Base-by-base conservation (phyloP, 2,329 filamentous ascomycete species). In the Coniochaeta sp. region DNA sequence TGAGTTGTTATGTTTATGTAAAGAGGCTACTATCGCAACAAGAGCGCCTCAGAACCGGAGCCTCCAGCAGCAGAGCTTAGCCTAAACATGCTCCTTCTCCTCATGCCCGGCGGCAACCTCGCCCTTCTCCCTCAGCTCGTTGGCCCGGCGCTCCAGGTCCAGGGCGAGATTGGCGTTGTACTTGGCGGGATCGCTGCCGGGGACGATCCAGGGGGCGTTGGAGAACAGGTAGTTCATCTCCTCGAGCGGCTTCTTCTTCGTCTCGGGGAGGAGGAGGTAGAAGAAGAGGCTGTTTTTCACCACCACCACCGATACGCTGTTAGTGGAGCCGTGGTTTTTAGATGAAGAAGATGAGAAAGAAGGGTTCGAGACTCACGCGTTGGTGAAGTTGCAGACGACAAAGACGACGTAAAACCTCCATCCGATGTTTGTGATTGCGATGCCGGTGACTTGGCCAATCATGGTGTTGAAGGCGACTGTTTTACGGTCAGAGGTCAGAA, bases 171-270 rank as follows among this genome's bases (percentile, higher is more conserved):
- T 57, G 16, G 55, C 55, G 22, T 19, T 44, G 22, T 57, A 57
- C 26, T 57, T 40, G 22, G 55, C 26, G 3, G 34, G 24, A 16
- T 56, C 54, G 30, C 28, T 34, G 30, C 54, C 54, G 3, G 54
- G 54, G 3, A 56, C 34, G 34, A 56, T 56, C 54, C 54, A 56
- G 28, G 54, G 85, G 1, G 85, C 82, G 67, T 86, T 75, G 12
- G 78, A 80, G 71, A 87, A 87, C 55, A 87, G 74, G 59, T 81
- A 79, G 68, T 85, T 85, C 84, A 87, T 87, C 72, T 87, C 84
- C 68, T 89, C 86, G 3, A 89, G 77, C 0, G 85, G 81, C 22
- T 84, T 74, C 64, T 80, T 81, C 61, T 79, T 79, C 0, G 86
- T 89, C 73, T 89, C 86, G 0, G 86, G 86, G 58, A 88, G 75